These are phyloP conservation scores for Boletus reticulatus DNA, from an alignment of 768 basidiomycete genomes.

Conservation along the genomic window DNA sequence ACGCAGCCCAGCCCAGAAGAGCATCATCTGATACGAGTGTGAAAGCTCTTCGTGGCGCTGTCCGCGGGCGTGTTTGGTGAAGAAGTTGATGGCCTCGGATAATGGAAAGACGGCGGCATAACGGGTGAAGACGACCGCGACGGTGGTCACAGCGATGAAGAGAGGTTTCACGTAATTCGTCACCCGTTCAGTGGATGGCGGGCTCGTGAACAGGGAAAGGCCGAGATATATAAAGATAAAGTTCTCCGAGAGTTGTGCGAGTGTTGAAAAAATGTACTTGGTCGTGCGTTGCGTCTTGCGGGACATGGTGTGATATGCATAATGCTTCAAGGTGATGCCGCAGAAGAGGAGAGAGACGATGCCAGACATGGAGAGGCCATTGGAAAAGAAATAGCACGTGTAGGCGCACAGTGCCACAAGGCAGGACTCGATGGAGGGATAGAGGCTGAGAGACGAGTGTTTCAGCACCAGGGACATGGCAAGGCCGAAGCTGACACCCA, in stretches of 20 bases:
- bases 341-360: slow-evolving; percentile 98
- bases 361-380: slow-evolving; percentile 89
- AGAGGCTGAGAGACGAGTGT: slow-evolving; percentile 82
- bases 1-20: slow-evolving; percentile 97
- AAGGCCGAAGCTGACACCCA: slow-evolving; percentile 91
- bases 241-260: slow-evolving; percentile 95
- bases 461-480: slow-evolving; percentile 90
- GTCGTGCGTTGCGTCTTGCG: slow-evolving; percentile 88
- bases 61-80: slow-evolving; percentile 80
- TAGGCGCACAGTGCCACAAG: slow-evolving; percentile 93
- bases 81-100: slow-evolving; percentile 91
- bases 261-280: slow-evolving; percentile 93
- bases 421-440: slow-evolving; percentile 96
- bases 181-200: slow-evolving; percentile 73
- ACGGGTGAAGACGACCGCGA: slow-evolving; percentile 91
- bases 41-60: slow-evolving; percentile 89
- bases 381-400: slow-evolving; percentile 99
- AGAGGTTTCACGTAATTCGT: slow-evolving; percentile 90
- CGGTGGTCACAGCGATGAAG: slow-evolving; percentile 89
- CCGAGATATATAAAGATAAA: slow-evolving; percentile 99
- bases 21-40: slow-evolving; percentile 99
- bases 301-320: slow-evolving; percentile 99
- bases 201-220: slow-evolving; percentile 89
- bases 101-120: slow-evolving; percentile 96
- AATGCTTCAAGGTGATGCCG: slow-evolving; percentile 98